These are phyloP conservation scores for Pythium pectinolyticum DNA, from an alignment of 352 stramenopile species.

Conservation along the genomic window DNA sequence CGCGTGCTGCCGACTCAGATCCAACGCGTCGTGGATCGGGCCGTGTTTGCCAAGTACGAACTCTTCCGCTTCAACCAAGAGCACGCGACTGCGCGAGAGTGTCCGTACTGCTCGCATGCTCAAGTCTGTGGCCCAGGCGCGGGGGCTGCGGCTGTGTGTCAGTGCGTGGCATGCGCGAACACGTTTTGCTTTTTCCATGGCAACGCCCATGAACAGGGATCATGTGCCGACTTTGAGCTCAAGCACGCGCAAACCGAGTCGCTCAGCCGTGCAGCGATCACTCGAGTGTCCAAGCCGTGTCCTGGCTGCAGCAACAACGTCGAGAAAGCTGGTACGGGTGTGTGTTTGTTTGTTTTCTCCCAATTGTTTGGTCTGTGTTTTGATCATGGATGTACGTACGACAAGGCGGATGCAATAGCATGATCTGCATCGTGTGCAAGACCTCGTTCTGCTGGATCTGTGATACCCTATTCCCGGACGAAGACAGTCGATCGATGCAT, in stretches of 20 bases:
- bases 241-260: slow-evolving; percentile 82
- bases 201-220: slow-evolving; percentile 69
- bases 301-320: slow-evolving; percentile 87
- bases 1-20: slow-evolving; percentile 55
- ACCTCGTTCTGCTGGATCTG: slow-evolving; percentile 93
- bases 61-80: slow-evolving; percentile 91
- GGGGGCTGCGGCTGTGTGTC: slow-evolving; percentile 44
- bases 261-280: slow-evolving; percentile 78
- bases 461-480: no score
- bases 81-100: slow-evolving; percentile 61
- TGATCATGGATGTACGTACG: neutral
- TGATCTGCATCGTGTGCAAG: slow-evolving; percentile 88
- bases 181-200: slow-evolving; percentile 90
- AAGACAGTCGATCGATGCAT: no score
- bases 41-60: slow-evolving; percentile 75
- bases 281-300: slow-evolving; percentile 85
- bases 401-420: slow-evolving; percentile 89
- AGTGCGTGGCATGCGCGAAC: slow-evolving; percentile 44
- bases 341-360: neutral
- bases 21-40: slow-evolving; percentile 37
- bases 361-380: neutral
- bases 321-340: slow-evolving; percentile 67
- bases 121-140: slow-evolving; percentile 60
- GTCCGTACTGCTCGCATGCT: slow-evolving; percentile 57
- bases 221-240: slow-evolving; percentile 81